Conservation (phyloP, 768 basidiomycete genomes). For the Lactarius vividus region DNA sequence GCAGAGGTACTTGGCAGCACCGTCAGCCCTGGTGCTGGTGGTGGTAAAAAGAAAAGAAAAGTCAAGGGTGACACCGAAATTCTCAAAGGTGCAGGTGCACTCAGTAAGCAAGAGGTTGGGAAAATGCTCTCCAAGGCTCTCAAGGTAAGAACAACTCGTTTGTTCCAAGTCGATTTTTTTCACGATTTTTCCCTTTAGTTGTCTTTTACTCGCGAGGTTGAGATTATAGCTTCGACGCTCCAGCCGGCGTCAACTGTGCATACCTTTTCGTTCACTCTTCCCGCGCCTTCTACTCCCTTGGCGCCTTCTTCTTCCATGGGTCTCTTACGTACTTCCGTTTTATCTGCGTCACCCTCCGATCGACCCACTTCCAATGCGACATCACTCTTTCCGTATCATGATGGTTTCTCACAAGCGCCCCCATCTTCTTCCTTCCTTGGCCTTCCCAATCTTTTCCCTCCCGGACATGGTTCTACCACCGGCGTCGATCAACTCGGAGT, state of each 20-base stretch:
- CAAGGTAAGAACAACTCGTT: conserved; percentile 53
- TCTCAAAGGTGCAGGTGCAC: conserved; percentile 73
- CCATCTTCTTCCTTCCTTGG: conserved; percentile 81
- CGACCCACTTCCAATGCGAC: conserved; percentile 59
- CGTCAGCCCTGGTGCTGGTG: conserved; percentile 79
- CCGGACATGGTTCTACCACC: conserved; percentile 29
- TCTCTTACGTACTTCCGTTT: conserved; percentile 69
- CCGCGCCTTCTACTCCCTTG: conserved; percentile 70
- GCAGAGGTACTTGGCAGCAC: conserved; percentile 90
- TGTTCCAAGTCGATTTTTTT: not conserved
- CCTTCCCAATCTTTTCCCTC: conserved; percentile 60
- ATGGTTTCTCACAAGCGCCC: conserved; percentile 63
- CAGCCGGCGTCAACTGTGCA: conserved; percentile 93
- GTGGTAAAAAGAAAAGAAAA: conserved; percentile 63
- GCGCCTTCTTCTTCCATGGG: conserved; percentile 73
- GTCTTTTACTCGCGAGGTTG: conserved; percentile 88
- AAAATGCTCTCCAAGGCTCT: conserved; percentile 90
- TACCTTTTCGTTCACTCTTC: conserved; percentile 85
- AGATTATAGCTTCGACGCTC: conserved; percentile 91
- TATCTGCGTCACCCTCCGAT: conserved; percentile 48
- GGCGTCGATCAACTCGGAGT: conserved; percentile 27
- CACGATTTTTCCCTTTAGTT: conserved; percentile 46
- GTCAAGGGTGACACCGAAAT: conserved; percentile 60
- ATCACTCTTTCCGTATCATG: conserved; percentile 75
- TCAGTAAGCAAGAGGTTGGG: conserved; percentile 82